Base-by-base conservation (phyloP, 331 rosid species). In the Cucumis variabilis region DNA sequence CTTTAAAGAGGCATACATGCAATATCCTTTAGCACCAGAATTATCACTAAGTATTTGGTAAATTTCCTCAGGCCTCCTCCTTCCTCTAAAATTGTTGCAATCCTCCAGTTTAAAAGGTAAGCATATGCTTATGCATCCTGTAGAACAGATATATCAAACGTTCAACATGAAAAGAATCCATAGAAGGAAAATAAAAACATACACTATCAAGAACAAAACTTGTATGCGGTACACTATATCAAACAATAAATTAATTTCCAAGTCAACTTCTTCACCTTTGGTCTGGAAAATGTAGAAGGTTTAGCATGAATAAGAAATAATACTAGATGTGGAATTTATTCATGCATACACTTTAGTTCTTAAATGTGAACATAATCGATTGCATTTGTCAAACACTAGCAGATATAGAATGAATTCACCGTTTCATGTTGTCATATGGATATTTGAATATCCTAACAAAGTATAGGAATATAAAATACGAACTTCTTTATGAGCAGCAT, bases 101-200 rank as follows among this genome's bases (percentile, higher is more conserved):
- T n/a, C n/a, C n/a, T n/a, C n/a, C n/a, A n/a, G n/a, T 94, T 93
- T 88, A 97, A 89, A 86, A 97, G 98, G 90, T 96, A 94, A 88
- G 99, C 98, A 91, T 97, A 97, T 83, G 99, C 99, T 90, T 97
- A 98, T 13, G 94, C 98, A 83, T 97, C 99, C 99, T 97, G 96
- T 87, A 86, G 86, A 63, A 13, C 37, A 91, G 83, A 41, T 90
- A 87, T 84, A 87, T 80, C 87, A 25, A n/a, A 53, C 68, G 66
- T 82, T 86, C 78, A 87, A 51, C 16, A 66, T 23, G 24, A 68
- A 44, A 84, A 69, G 78, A 1, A 44, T 10, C 84, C 60, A 67
- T 13, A 65, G 16, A 15, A 24, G 60, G 50, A 84, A 46, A 66
- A 68, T 82, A 60, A 55, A 19, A 16, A 55, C 15, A 58, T 28